These are phyloP conservation scores for Entomortierella lignicola DNA, from an alignment of 192 early-diverging fungal species.

Conservation along the genomic window DNA sequence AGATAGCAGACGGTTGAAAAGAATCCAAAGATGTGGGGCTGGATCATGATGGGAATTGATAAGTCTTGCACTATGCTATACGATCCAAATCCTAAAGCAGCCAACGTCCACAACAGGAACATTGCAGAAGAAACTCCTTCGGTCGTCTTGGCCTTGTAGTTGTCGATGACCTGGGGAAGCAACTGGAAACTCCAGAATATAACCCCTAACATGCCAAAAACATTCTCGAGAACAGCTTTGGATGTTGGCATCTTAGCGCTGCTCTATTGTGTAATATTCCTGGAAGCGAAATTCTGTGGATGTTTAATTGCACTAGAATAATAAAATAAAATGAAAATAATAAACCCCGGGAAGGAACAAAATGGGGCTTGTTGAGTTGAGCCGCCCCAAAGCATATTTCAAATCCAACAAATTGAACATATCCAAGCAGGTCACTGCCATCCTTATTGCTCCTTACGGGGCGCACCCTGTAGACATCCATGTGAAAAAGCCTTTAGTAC, in stretches of 20 bases:
- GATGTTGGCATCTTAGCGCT: conserved; percentile 17
- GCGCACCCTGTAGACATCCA: too few relatives aligned
- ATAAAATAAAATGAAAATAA: too few relatives aligned
- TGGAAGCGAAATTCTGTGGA: too few relatives aligned
- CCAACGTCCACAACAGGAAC: conserved; percentile 57
- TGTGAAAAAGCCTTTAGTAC: too few relatives aligned
- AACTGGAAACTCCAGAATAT: conserved; percentile 66
- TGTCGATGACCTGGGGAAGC: conserved; percentile 61
- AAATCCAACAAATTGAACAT: too few relatives aligned
- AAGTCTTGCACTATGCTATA: conserved; percentile 57
- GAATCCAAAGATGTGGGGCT: conserved; percentile 60
- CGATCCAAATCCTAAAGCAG: conserved; percentile 49
- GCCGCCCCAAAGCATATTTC: too few relatives aligned
- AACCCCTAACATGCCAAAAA: conserved; percentile 57
- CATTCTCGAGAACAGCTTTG: conserved; percentile 45
- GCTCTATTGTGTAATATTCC: too few relatives aligned
- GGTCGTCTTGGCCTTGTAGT: conserved; percentile 49
- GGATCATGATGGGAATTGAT: conserved; percentile 58
- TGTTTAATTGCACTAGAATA: too few relatives aligned
- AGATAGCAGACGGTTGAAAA: conserved; percentile 48
- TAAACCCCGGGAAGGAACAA: too few relatives aligned
- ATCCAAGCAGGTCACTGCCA: too few relatives aligned
- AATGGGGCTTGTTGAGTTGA: too few relatives aligned
- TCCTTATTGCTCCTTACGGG: too few relatives aligned
- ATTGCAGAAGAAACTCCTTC: conserved; percentile 54